Evolutionary conservation across 2,329 filamentous ascomycete genomes (phyloP), one percentile per base, ranked within the genome.

Genomic region (Alternaria alternata): DNA sequence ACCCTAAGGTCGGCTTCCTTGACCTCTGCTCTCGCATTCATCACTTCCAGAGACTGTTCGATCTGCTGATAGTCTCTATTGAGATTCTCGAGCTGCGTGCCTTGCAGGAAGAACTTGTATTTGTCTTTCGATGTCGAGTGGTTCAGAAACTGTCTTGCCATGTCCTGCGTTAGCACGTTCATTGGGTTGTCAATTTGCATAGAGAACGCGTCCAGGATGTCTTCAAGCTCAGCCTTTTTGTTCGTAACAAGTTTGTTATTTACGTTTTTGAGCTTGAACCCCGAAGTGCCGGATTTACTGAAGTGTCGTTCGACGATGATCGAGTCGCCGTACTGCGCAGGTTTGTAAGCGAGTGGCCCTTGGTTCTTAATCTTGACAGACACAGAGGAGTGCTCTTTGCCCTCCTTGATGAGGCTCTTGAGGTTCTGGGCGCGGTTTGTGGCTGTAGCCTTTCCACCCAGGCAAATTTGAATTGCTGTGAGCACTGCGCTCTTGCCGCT

Each of bases 401-500:
- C 94, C 75, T 95, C 90, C 74, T 96, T 98, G 78, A 99, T 92
- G 73, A 98, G 91, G 60, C 87, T 91, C 78, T 96, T 96, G 26
- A 99, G 81, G 70, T 90, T 96, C 52, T 92, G 91, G 39, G 93
- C 95, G 65, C 95, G 91, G 73, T 98, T 98, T 4, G 95, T 98
- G 16, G 92, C 88, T 55, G 92, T 92, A 2, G 95, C 94, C 78
- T 97, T 98, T 20, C 92, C 94, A 61, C 95, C 95, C n/a, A 99
- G 84, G 73, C 95, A 98, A 34, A 99, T 85, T 0, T 93, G 97
- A 65, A 99, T 87, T 5, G 93, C 95, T 0, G 95, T 98, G 28
- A 99, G 82, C 14, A 98, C 91, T 3, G 95, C 95, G 77, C 95
- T 99, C 82, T 99, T 99, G 36, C 95, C 95, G 75, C 94, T 98